These are phyloP conservation scores for Vanrija humicola DNA, from an alignment of 1,284 basidiomycete species.

Conservation along the genomic window DNA sequence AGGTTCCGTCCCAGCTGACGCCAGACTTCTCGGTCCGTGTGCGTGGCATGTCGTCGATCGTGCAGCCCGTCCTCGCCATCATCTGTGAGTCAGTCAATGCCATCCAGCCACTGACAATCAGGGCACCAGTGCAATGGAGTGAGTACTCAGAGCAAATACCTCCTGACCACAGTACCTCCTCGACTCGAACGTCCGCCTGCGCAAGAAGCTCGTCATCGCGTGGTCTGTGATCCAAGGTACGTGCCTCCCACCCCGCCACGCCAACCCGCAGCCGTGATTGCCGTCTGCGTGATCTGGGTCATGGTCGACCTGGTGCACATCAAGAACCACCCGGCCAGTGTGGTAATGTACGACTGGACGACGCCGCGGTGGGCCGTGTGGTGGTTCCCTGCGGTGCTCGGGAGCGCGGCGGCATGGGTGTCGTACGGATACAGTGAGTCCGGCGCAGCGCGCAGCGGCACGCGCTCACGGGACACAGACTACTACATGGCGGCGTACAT, in stretches of 20 bases:
- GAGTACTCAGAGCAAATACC: not conserved
- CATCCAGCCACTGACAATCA: not conserved
- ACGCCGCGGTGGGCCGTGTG: conserved; percentile 29
- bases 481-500: conserved; percentile 19
- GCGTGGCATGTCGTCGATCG: conserved; percentile 45
- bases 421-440: conserved; percentile 16
- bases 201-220: conserved; percentile 25
- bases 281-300: conserved; percentile 40
- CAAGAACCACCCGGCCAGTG: not conserved
- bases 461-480: not conserved
- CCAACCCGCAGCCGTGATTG: conserved; percentile 12
- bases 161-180: conserved; percentile 22
- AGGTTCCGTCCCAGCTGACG: not conserved
- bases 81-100: conserved; percentile 3
- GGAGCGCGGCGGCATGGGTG: conserved; percentile 7
- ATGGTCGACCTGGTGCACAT: conserved; percentile 29
- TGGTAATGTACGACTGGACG: conserved; percentile 30
- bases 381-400: conserved; percentile 34
- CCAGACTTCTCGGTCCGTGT: conserved; percentile 33
- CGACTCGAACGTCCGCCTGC: conserved; percentile 31
- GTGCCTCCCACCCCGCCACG: too few species aligned
- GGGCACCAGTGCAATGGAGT: conserved; percentile 39
- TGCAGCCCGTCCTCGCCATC: conserved; percentile 36
- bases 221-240: conserved; percentile 26
- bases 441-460: too few species aligned